These are phyloP conservation scores for Saposhnikovia divaricata DNA, from an alignment of 129 eudicot species.

Conservation along the genomic window DNA sequence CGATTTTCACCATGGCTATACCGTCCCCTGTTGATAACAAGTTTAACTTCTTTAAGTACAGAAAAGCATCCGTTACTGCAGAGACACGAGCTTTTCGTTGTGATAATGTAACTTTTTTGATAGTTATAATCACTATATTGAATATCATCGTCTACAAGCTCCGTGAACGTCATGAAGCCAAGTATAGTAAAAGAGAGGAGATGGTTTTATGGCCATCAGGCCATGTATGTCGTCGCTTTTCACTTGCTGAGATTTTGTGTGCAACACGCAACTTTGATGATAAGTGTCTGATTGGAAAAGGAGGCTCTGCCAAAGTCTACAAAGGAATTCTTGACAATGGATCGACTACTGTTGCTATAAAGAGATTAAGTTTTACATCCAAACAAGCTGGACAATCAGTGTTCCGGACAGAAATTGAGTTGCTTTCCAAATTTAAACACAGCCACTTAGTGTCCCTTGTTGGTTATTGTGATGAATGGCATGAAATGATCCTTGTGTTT, in stretches of 20 bases:
- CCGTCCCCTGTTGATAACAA: neutral
- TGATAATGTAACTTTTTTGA: neutral
- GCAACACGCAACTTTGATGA: constrained; percentile 1
- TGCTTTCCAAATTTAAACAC: constrained; percentile 1
- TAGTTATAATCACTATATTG: neutral
- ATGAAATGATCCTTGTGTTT: constrained; percentile 5
- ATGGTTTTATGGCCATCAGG: neutral
- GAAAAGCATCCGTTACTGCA: neutral
- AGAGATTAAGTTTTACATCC: neutral
- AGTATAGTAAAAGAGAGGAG: neutral
- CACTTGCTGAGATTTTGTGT: neutral
- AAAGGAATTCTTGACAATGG: neutral
- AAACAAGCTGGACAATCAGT: neutral
- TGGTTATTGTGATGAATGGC: constrained; percentile 5
- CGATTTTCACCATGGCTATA: neutral
- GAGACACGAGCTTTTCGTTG: neutral
- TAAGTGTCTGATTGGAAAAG: neutral
- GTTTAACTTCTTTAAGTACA: neutral
- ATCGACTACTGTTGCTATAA: neutral
- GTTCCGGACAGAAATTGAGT: constrained; percentile 1
- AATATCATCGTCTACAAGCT: constrained; percentile 9
- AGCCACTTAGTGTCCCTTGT: constrained; percentile 1
- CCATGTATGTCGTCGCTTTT: neutral
- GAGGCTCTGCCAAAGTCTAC: neutral
- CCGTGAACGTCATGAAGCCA: constrained; percentile 5